Evolutionary conservation across 805 yeast species (phyloP), one percentile per base, ranked within the genome.

Genomic region (Saccharomycopsis amapae): DNA sequence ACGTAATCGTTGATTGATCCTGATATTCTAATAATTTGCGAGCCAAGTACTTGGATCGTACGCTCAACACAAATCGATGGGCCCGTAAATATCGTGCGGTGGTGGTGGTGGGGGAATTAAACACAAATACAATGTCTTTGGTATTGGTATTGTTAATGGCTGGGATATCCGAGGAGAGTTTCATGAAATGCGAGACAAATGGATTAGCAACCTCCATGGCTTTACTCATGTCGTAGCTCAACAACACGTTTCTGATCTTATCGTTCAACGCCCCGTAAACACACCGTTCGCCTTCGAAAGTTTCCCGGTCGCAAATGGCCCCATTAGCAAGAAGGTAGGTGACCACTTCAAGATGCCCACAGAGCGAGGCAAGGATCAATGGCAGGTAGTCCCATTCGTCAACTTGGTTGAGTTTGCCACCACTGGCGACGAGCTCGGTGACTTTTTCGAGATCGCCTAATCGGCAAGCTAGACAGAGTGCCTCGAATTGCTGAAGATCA

Each of bases 371-470:
- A 22, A 85, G 63, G 48, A 81, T 79, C 48, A 85, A 65, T 1
- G 95, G 93, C 2, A 88, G 73, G 56, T 81, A 78, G 58, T 85
- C 85, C 73, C 81, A 84, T 52, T 73, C 76, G 58, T 85, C 94
- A 28, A 76, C 75, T 26, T 22, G 31, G 63, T 68, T 45, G 42
- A 64, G 68, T 47, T 75, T 66, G 12, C 73, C 71, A 1, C 81
- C 82, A 7, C 72, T 68, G 1, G 77, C 63, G 2, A 81, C 67
- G 34, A 78, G 59, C 30, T 72, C 62, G 38, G 80, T 86, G 1
- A 74, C 90, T 40, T 70, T 66, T 30, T 79, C 88, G 2, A 72
- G 46, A 55, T 84, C 90, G 1, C 93, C 93, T 1, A 65, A 55
- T 17, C 93, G 65, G 51, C 93, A 84, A 0, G 89, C 86, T 26